Conservation (phyloP, 1,284 basidiomycete species). For the Fistulina hepatica region DNA sequence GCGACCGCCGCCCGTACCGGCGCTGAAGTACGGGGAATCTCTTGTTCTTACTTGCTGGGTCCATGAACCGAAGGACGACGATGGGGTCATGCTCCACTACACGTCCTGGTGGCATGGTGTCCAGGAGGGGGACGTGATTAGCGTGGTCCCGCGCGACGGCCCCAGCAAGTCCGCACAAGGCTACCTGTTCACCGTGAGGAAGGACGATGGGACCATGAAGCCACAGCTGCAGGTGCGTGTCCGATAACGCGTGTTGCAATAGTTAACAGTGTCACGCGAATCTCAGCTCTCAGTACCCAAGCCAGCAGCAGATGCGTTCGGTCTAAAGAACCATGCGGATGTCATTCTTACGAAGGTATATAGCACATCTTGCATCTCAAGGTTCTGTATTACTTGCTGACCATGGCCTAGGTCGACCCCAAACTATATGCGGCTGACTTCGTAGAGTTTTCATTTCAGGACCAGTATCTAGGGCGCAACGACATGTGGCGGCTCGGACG, state of each 20-base stretch:
- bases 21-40: constrained; percentile 49
- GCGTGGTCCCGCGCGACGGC: constrained; percentile 33
- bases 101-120: constrained; percentile 71
- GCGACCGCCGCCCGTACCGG: constrained; percentile 25
- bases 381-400: constrained; percentile 5
- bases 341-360: constrained; percentile 62
- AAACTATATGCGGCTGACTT: constrained; percentile 61
- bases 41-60: constrained; percentile 62
- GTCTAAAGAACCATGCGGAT: constrained; percentile 60
- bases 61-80: constrained; percentile 53
- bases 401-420: constrained; percentile 47
- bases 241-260: constrained; percentile 6
- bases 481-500: constrained; percentile 39
- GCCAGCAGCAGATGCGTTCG: constrained; percentile 56
- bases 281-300: constrained; percentile 62
- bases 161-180: constrained; percentile 35
- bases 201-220: constrained; percentile 47
- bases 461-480: constrained; percentile 59
- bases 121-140: constrained; percentile 58
- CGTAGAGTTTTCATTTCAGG: constrained; percentile 83
- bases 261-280: constrained; percentile 5
- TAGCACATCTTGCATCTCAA: constrained; percentile 5
- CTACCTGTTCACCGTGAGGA: constrained; percentile 55
- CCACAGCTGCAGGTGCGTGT: constrained; percentile 51
- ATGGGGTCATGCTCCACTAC: constrained; percentile 55